Evolutionary conservation across 768 basidiomycete genomes (phyloP).

Genomic region (Suillus subluteus): DNA sequence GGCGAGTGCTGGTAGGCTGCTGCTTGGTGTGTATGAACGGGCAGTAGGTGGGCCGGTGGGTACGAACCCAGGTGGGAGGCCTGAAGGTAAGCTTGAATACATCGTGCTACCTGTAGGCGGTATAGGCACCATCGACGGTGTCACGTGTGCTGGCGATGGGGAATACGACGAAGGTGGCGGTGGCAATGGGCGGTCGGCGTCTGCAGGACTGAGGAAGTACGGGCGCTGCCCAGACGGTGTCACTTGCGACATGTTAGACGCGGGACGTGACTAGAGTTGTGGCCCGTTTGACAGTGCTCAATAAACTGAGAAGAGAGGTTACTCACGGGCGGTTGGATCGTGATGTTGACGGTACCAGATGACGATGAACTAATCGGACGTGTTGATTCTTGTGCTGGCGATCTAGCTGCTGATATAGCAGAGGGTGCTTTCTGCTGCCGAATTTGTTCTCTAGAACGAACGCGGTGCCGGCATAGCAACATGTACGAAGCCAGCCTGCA

Average conservation of each 20-base stretch:
- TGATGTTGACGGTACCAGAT: conserved; percentile 35
- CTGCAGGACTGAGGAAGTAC: conserved; percentile 42
- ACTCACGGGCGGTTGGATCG: conserved; percentile 36
- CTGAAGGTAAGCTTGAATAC: conserved; percentile 30
- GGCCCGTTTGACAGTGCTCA: not conserved
- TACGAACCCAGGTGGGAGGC: conserved; percentile 43
- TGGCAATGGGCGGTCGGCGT: conserved; percentile 42
- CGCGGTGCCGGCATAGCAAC: conserved; percentile 37
- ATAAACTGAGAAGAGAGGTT: not conserved
- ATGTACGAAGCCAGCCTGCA: conserved; percentile 37
- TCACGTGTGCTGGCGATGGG: conserved; percentile 4
- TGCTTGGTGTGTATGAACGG: conserved; percentile 25
- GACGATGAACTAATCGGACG: conserved; percentile 33
- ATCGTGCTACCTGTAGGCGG: conserved; percentile 18
- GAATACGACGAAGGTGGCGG: conserved; percentile 22
- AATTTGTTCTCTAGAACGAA: conserved; percentile 26
- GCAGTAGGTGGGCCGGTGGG: conserved; percentile 29
- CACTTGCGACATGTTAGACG: conserved; percentile 38
- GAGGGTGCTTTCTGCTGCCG: conserved; percentile 1
- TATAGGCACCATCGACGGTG: conserved; percentile 12
- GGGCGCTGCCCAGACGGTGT: conserved; percentile 28
- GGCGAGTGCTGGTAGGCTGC: conserved; percentile 35
- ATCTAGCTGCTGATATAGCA: not conserved
- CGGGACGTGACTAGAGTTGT: conserved; percentile 12
- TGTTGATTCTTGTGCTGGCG: conserved; percentile 20